Evolutionary conservation across 768 basidiomycete species (phyloP).

Genomic region (Inosperma sp.): DNA sequence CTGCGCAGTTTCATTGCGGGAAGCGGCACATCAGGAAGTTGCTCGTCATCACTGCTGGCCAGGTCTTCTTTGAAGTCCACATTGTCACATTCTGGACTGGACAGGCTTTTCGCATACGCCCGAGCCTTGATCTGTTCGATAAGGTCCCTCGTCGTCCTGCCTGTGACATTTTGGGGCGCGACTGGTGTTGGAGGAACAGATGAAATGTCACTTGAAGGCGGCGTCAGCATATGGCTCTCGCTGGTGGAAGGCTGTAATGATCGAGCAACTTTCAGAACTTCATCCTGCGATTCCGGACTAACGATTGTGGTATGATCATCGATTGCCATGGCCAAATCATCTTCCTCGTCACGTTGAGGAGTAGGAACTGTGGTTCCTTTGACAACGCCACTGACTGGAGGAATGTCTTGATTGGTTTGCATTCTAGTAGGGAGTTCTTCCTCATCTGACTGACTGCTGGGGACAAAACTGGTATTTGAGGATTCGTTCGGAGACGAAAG

Average conservation of each 20-base stretch:
- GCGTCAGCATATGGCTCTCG: slow-evolving; percentile 17
- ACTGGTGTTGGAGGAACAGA: slow-evolving; percentile 30
- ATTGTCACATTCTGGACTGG: slow-evolving; percentile 41
- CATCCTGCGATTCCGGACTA: neutral
- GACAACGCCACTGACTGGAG: slow-evolving; percentile 15
- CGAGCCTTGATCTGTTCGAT: slow-evolving; percentile 64
- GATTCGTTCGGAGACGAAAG: slow-evolving; percentile 30
- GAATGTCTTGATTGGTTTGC: slow-evolving; percentile 23
- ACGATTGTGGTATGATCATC: neutral
- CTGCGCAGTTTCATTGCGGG: slow-evolving; percentile 8
- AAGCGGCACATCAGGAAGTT: slow-evolving; percentile 19
- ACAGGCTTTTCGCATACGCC: slow-evolving; percentile 43
- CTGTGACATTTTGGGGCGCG: slow-evolving; percentile 30
- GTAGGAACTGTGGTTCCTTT: neutral
- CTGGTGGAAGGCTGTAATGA: slow-evolving; percentile 2
- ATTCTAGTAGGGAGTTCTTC: slow-evolving; percentile 46
- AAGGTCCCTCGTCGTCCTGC: slow-evolving; percentile 50
- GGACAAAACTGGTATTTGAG: slow-evolving; percentile 37
- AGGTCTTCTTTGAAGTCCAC: slow-evolving; percentile 40
- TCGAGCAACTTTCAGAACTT: neutral
- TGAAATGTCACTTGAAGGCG: slow-evolving; percentile 21
- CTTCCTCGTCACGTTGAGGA: neutral
- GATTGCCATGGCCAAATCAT: neutral
- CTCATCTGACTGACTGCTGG: slow-evolving; percentile 67
- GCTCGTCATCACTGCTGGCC: slow-evolving; percentile 50